Base-by-base conservation (phyloP, 768 basidiomycete genomes). In the Hemileccinum rubropunctum region DNA sequence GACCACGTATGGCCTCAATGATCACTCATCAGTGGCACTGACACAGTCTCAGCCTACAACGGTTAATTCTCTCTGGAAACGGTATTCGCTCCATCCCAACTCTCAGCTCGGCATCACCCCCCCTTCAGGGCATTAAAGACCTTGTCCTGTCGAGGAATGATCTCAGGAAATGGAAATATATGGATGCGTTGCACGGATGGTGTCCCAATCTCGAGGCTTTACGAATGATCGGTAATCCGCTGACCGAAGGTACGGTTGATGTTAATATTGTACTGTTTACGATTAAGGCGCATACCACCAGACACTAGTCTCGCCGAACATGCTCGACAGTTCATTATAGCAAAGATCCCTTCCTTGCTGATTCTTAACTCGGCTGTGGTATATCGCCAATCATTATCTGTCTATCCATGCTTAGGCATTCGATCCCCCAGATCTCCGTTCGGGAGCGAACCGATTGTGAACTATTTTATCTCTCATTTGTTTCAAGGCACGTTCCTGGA, bases 391-490 rank as follows among this genome's bases (percentile, higher is more conserved):
- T 26, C 38, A 21, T n/a, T 52, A 43, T 48, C 26, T 41, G 28
- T 40, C 52, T 39, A 21, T 42, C 38, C 30, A 44, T 34, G 35
- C 58, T 63, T 33, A 61, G 20, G 42, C 35, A 39, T 38, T 33
- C 21, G 23, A 27, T 41, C 15, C 10, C 47, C 53, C 56, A 93
- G 89, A 80, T 94, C 39, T 79, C 84, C 9, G 55, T 64, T 9
- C 82, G 77, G 55, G 89, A 93, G 64, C 77, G 92, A 35, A 72
- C 69, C n/a, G 92, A 95, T 59, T 81, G 83, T 42, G 92, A 95
- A 67, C 63, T 91, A 21, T 88, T 88, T 63, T 95, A 93, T 68
- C 74, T 93, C 42, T 86, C 88, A 11, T 73, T 76, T 53, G 71
- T 91, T 53, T 73, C 74, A 45, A 77, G 75, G 40, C 65, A 78